phyloP scores from a whole-genome alignment of 768 basidiomycete species.

The Tylopilus sp. region DNA sequence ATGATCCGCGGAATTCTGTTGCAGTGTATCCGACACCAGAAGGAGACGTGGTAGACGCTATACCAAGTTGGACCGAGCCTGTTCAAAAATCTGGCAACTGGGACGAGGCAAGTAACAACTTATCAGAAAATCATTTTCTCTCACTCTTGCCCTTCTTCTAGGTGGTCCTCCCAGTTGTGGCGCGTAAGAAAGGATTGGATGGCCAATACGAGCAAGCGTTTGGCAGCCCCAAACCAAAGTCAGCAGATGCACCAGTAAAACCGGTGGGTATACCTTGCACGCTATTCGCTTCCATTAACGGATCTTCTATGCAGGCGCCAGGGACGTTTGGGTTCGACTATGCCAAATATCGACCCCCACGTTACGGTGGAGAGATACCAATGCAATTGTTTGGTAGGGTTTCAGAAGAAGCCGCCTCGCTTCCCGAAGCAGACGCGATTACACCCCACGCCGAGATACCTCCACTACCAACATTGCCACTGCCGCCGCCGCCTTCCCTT shows the following conservation, averaged over 20 bases:
- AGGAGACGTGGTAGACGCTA: slow-evolving; percentile 62
- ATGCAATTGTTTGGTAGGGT: slow-evolving; percentile 66
- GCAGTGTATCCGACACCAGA: slow-evolving; percentile 65
- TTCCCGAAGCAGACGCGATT: slow-evolving; percentile 9
- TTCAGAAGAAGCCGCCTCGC: slow-evolving; percentile 24
- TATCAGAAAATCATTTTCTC: slow-evolving; percentile 2
- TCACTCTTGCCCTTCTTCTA: slow-evolving; percentile 25
- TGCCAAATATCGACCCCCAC: slow-evolving; percentile 60
- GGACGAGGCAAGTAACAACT: slow-evolving; percentile 62
- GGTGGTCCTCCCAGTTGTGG: slow-evolving; percentile 84
- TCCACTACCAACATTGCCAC: slow-evolving; percentile 8
- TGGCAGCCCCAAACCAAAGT: slow-evolving; percentile 61
- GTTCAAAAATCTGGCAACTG: slow-evolving; percentile 67
- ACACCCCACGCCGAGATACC: not conserved
- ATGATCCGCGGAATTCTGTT: slow-evolving; percentile 54
- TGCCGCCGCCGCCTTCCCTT: slow-evolving; percentile 16
- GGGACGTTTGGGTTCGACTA: slow-evolving; percentile 81
- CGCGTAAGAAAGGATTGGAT: slow-evolving; percentile 76
- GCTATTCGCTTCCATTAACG: slow-evolving; percentile 1
- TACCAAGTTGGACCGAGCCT: slow-evolving; percentile 81
- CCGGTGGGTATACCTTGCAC: slow-evolving; percentile 46
- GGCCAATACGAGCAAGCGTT: slow-evolving; percentile 64
- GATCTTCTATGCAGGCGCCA: slow-evolving; percentile 51
- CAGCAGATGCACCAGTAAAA: slow-evolving; percentile 38
- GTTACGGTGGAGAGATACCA: slow-evolving; percentile 44